Base-by-base conservation (phyloP, 2,329 filamentous ascomycete species). In the Fusarium luffae region DNA sequence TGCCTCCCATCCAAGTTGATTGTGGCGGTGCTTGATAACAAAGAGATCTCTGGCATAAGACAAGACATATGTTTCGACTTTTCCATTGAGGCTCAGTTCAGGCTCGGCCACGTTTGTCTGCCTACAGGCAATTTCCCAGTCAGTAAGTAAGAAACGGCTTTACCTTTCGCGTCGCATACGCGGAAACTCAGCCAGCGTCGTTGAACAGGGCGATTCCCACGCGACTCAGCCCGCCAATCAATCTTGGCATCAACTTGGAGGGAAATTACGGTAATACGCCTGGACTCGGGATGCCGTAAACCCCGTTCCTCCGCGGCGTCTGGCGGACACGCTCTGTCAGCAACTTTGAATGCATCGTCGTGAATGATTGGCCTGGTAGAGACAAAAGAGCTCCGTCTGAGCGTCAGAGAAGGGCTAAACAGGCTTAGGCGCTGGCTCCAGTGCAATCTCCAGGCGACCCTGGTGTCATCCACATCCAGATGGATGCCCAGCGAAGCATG, bases 241-340 rank as follows among this genome's bases (percentile, higher is more conserved):
- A 54, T 30, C 72, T 75, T 72, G 71, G 71, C 72, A 60, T 64
- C 58, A 59, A 49, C 66, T 41, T 61, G 11, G 56, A 57, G 71
- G 70, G 73, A 75, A 75, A 75, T 75, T 75, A 71, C 68, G 61
- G 63, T 68, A 68, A 75, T 74, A 73, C 68, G 61, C 59, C 56
- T 71, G 42, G 59, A 50, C 69, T 71, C 73, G 73, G 73, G 55
- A 51, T 70, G 28, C 56, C 18, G 27, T 48, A 73, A 73, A 74
- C 71, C 68, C 73, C 73, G 73, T 74, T 30, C 62, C 73, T 72
- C 73, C 73, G 73, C 60, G 55, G 52, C 52, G 51, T 41, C 69
- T 60, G 70, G 46, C 48, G 30, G 25, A 48, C 52, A 52, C 46
- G 34, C 49, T 47, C 60, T 74, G 71, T 74, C 68, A 75, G 73